Conservation (phyloP, 352 stramenopile species). For the Pythium phragmiticola region DNA sequence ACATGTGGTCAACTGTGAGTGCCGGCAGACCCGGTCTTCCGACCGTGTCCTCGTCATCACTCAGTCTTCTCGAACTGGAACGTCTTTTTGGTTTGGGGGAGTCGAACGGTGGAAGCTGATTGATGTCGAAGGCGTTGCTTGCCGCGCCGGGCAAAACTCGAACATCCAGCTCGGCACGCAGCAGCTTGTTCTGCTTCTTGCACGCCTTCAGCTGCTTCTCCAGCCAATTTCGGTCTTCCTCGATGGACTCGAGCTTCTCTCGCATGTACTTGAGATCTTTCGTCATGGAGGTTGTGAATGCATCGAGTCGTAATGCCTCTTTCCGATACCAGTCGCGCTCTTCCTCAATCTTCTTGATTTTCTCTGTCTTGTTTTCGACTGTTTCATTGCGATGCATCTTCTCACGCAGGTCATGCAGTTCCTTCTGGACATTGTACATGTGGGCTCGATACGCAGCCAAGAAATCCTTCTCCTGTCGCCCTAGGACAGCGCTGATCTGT, state of each 20-base stretch:
- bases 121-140: constrained; percentile 29
- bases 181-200: constrained; percentile 94
- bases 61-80: constrained; percentile 3
- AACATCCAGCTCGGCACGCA: constrained; percentile 79
- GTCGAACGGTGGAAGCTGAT: constrained; percentile 46
- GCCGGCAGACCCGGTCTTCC: constrained; percentile 8
- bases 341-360: constrained; percentile 92
- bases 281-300: constrained; percentile 89
- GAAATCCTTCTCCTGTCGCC: constrained; percentile 92
- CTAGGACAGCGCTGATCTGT: constrained; percentile 85
- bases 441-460: constrained; percentile 91
- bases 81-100: constrained; percentile 12
- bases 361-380: constrained; percentile 84
- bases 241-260: constrained; percentile 87
- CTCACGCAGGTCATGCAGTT: constrained; percentile 90
- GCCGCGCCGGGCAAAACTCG: constrained; percentile 31
- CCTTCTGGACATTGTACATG: constrained; percentile 95
- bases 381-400: constrained; percentile 89
- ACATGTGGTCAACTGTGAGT: constrained; percentile 1
- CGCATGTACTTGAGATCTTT: constrained; percentile 93
- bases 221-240: constrained; percentile 92
- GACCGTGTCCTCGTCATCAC: constrained; percentile 7
- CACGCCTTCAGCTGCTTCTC: constrained; percentile 92
- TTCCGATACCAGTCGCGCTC: constrained; percentile 94
- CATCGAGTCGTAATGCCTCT: constrained; percentile 89